These are phyloP conservation scores for Geranomyces michiganensis DNA, from an alignment of 192 early-diverging fungal species.

Conservation along the genomic window DNA sequence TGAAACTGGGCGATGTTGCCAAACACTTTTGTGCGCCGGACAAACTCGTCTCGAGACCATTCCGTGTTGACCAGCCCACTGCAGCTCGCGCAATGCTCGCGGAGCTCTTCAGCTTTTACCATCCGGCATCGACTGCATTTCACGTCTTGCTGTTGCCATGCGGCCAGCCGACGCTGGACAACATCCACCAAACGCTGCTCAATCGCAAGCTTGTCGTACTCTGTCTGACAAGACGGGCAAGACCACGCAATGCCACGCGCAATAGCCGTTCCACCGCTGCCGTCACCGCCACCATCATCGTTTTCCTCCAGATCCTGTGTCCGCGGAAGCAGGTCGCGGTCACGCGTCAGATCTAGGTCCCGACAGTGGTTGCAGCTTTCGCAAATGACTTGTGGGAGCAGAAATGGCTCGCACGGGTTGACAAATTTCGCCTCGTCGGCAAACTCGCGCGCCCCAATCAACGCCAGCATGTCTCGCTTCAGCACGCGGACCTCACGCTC, in stretches of 20 bases:
- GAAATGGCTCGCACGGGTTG: conserved; percentile 82
- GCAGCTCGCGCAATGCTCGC: conserved; percentile 71
- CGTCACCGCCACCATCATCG: conserved; percentile 15
- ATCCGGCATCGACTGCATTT: conserved; percentile 77
- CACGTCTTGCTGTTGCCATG: conserved; percentile 90
- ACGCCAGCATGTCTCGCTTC: conserved; percentile 73
- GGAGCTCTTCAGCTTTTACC: conserved; percentile 80
- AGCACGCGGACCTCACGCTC: conserved; percentile 79
- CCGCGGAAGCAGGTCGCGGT: conserved; percentile 66
- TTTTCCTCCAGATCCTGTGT: conserved; percentile 31
- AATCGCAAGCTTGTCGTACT: conserved; percentile 77
- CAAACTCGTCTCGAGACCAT: conserved; percentile 53
- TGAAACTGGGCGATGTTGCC: conserved; percentile 66
- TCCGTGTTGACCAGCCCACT: conserved; percentile 63
- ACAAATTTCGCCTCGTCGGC: conserved; percentile 72
- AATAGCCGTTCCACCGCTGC: background rate
- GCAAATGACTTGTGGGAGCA: conserved; percentile 82
- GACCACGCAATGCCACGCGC: conserved; percentile 54
- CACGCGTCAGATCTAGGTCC: conserved; percentile 91
- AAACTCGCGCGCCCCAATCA: conserved; percentile 82
- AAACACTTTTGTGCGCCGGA: conserved; percentile 63
- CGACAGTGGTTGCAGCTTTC: conserved; percentile 80
- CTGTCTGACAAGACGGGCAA: conserved; percentile 75
- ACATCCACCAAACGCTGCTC: conserved; percentile 84
- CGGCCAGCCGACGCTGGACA: conserved; percentile 62